A percentile compares a stretch with the other conserved stretches of the same genome.
These are phyloP conservation scores for Pseudocercospora pini-densiflorae DNA, from an alignment of 2,329 filamentous ascomycete genomes.

Conservation along the genomic window DNA sequence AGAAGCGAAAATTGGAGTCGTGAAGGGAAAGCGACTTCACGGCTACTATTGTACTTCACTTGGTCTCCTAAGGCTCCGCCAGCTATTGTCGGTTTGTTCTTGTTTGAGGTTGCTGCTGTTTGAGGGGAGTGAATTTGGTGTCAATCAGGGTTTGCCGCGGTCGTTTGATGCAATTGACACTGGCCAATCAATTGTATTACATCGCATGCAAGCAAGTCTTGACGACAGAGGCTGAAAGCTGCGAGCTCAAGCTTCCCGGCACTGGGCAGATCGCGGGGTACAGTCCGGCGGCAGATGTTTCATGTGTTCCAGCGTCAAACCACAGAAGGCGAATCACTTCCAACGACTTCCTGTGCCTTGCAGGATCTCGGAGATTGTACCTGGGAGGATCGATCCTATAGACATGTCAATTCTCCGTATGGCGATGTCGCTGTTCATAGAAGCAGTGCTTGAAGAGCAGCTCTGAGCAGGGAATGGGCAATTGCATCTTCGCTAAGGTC, in stretches of 20 bases:
- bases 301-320: neutral
- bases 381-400: neutral
- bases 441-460: neutral
- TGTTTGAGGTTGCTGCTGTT: conserved; percentile 6
- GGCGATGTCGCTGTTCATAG: neutral
- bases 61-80: neutral
- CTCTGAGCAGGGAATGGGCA: neutral
- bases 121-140: conserved; percentile 9
- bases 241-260: conserved; percentile 4
- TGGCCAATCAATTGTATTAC: neutral
- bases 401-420: neutral
- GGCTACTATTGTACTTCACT: conserved; percentile 5
- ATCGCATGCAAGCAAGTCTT: neutral
- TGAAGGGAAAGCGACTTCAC: neutral
- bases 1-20: neutral
- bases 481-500: neutral
- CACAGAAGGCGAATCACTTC: neutral
- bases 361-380: neutral
- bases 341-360: conserved; percentile 7
- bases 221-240: conserved; percentile 3
- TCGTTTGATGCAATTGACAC: neutral
- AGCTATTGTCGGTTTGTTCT: conserved; percentile 7
- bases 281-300: conserved; percentile 1
- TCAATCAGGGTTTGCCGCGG: conserved; percentile 11
- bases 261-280: neutral